These are phyloP conservation scores for Termitomyces sp. DNA, from an alignment of 768 basidiomycete species.

Conservation along the genomic window DNA sequence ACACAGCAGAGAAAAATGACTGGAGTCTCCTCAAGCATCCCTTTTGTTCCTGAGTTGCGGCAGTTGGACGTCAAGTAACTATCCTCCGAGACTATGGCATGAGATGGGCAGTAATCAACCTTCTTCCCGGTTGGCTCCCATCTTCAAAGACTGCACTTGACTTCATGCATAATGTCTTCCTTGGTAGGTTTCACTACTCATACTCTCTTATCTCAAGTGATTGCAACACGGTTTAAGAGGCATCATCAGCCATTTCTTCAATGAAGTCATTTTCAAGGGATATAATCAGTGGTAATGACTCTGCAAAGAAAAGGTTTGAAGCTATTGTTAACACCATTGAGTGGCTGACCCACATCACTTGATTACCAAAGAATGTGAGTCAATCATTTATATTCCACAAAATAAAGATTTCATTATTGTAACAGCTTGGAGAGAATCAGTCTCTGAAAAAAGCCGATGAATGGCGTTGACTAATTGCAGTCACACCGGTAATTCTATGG, in stretches of 20 bases:
- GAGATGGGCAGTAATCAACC: conserved; percentile 20
- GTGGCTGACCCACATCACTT: conserved; percentile 28
- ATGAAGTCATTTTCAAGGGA: conserved; percentile 15
- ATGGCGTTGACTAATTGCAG: conserved; percentile 23
- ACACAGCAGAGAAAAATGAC: conserved; percentile 8
- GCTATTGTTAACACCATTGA: conserved; percentile 18
- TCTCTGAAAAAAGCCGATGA: conserved; percentile 30
- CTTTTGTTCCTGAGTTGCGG: conserved; percentile 10
- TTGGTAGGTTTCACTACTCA: conserved; percentile 9
- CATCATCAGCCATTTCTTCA: conserved; percentile 20
- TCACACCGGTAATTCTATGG: too few species aligned
- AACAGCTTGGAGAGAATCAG: conserved; percentile 28
- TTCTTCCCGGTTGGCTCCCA: conserved; percentile 25
- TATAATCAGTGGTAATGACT: conserved; percentile 21
- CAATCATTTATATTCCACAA: too few species aligned
- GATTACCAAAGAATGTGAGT: conserved; percentile 30
- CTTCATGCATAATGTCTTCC: conserved; percentile 29
- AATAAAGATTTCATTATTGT: neutral
- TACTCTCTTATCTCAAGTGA: neutral
- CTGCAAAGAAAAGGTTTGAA: conserved; percentile 20
- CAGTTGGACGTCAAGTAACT: neutral
- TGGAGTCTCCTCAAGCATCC: conserved; percentile 10
- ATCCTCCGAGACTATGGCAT: conserved; percentile 21
- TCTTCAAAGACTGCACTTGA: conserved; percentile 20
- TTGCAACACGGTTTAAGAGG: conserved; percentile 1